Evolutionary conservation across 2,329 filamentous ascomycete genomes (phyloP).

Genomic region (Aspergillus vadensis): DNA sequence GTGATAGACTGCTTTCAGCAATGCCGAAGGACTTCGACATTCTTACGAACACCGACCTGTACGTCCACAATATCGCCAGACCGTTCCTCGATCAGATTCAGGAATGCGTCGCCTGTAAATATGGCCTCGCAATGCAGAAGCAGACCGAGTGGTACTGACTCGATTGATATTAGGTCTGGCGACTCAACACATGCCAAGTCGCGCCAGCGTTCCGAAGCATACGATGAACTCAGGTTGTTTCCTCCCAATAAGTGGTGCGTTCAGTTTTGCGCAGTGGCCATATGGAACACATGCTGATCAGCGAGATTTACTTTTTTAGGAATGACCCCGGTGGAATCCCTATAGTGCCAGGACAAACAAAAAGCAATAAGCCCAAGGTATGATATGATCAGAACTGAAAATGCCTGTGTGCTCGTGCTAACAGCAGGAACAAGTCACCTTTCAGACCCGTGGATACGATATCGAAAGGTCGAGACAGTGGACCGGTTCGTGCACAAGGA

Average conservation of each 20-base stretch:
- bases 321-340: conserved; percentile 24
- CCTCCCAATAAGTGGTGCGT: conserved; percentile 21
- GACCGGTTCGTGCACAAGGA: conserved; percentile 34
- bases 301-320: background rate
- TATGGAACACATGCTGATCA: background rate
- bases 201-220: conserved; percentile 4
- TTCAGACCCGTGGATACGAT: conserved; percentile 31
- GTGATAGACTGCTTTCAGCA: conserved; percentile 15
- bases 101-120: conserved; percentile 30
- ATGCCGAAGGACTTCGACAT: conserved; percentile 23
- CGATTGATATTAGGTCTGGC: conserved; percentile 15
- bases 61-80: conserved; percentile 23
- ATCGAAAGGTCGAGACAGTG: conserved; percentile 33
- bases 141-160: conserved; percentile 16
- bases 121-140: conserved; percentile 12
- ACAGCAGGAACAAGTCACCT: conserved; percentile 7
- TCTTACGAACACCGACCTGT: conserved; percentile 16
- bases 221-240: conserved; percentile 30
- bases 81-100: conserved; percentile 20
- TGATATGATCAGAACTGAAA: background rate
- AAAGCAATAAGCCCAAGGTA: conserved; percentile 21
- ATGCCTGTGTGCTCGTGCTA: background rate
- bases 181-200: conserved; percentile 20
- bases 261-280: background rate
- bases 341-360: conserved; percentile 33